Percentiles rank a stretch among this genome's conserved stretches.
phyloP scores from a whole-genome alignment of 257 asterid genomes.

The Solanum neorickii region DNA sequence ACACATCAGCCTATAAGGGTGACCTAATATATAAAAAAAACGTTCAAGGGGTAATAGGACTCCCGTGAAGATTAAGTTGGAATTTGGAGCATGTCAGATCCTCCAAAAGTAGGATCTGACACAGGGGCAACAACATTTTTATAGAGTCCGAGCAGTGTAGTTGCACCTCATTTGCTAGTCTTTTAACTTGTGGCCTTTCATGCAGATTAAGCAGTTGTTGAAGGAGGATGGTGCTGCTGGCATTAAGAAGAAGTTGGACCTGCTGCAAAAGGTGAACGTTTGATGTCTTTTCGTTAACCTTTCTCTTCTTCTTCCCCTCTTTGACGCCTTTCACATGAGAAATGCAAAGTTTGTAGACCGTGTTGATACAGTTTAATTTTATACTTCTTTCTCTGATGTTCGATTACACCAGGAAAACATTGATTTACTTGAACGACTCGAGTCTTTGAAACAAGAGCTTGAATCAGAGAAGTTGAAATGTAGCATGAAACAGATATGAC shows the following conservation, averaged over 20 bases:
- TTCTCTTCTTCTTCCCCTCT: neutral
- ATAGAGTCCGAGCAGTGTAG: neutral
- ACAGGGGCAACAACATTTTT: rapidly evolving
- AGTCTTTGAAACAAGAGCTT: slow-evolving; percentile 76
- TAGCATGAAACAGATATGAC: slow-evolving; percentile 25
- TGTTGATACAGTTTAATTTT: neutral
- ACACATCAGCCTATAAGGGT: too few relatives aligned
- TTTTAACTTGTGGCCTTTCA: neutral
- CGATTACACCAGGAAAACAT: slow-evolving; percentile 50
- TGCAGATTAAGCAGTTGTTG: slow-evolving; percentile 37
- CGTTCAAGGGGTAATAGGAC: too few relatives aligned
- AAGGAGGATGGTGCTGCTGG: slow-evolving; percentile 8
- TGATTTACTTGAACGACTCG: slow-evolving; percentile 67
- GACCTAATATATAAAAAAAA: too few relatives aligned
- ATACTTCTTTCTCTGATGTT: neutral
- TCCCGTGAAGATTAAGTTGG: too few relatives aligned
- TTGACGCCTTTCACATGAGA: neutral
- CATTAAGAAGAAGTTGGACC: slow-evolving; percentile 33
- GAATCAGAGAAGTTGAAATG: slow-evolving; percentile 66
- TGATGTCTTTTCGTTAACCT: neutral
- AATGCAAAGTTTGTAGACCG: neutral
- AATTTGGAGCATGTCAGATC: neutral
- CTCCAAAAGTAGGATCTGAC: neutral
- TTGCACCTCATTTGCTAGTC: neutral
- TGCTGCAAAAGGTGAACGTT: slow-evolving; percentile 59